Evolutionary conservation across 176 grass and related monocot genomes (phyloP).

Genomic region (Alloteropsis semialata): DNA sequence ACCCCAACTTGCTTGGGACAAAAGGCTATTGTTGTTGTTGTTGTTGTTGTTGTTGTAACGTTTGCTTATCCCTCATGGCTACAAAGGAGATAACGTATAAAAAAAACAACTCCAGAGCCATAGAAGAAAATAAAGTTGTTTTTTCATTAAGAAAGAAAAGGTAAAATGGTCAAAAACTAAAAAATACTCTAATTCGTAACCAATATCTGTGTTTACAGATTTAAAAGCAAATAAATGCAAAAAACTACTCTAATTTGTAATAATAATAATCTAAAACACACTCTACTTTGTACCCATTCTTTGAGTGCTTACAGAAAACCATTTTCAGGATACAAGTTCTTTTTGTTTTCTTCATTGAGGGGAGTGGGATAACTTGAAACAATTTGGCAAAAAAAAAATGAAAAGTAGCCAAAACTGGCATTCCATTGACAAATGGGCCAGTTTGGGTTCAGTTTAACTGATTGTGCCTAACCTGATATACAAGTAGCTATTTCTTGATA

Average conservation of each 20-base stretch:
- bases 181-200: neutral
- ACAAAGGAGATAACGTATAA: no score
- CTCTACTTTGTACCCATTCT: neutral
- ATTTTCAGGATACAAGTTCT: neutral
- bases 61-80: no score
- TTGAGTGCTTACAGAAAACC: neutral
- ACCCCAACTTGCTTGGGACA: no score
- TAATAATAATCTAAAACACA: neutral
- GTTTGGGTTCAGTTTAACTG: neutral
- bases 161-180: neutral
- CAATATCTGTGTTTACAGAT: neutral
- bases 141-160: neutral
- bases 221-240: neutral
- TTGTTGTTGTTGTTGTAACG: no score
- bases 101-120: no score
- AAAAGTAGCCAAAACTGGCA: no score
- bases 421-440: no score
- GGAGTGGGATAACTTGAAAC: neutral
- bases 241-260: neutral
- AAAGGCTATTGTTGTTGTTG: no score
- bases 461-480: neutral
- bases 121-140: no score
- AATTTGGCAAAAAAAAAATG: neutral
- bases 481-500: neutral
- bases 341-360: no score